A percentile compares a stretch with the other conserved stretches of the same genome.
Evolutionary conservation across 352 stramenopile species (phyloP).

Genomic region (Pythium rishiriense): DNA sequence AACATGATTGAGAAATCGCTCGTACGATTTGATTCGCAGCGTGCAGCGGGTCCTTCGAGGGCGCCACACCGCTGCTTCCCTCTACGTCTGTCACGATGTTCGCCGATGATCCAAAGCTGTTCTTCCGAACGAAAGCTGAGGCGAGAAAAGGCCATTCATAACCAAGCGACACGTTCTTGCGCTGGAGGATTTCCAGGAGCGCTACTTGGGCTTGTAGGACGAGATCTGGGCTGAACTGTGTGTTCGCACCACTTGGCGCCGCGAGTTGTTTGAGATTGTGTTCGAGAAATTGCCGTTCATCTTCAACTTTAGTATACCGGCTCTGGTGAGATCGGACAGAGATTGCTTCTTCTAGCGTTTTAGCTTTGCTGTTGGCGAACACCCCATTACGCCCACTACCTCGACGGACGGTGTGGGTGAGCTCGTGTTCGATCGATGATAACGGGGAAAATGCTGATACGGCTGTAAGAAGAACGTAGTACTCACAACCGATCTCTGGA

Average conservation of each 20-base stretch:
- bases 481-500: conserved; percentile 16
- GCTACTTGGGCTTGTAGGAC: conserved; percentile 27
- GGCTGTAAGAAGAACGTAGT: conserved; percentile 41
- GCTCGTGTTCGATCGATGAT: conserved; percentile 38
- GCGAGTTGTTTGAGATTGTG: conserved; percentile 34
- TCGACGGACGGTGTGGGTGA: conserved; percentile 13
- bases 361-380: conserved; percentile 23
- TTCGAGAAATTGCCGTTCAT: conserved; percentile 46
- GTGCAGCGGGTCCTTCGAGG: conserved; percentile 24
- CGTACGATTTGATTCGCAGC: conserved; percentile 45
- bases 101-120: conserved; percentile 27
- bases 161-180: conserved; percentile 22
- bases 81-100: conserved; percentile 17
- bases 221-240: conserved; percentile 9
- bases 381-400: conserved; percentile 21
- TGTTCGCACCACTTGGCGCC: background rate
- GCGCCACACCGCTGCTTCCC: background rate
- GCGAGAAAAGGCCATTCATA: conserved; percentile 35
- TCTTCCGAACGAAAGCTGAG: conserved; percentile 17
- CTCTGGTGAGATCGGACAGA: conserved; percentile 35
- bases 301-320: conserved; percentile 35
- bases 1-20: conserved; percentile 34
- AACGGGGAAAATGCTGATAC: conserved; percentile 42
- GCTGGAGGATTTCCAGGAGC: conserved; percentile 34
- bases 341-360: conserved; percentile 36